Evolutionary conservation across 2,329 filamentous ascomycete genomes (phyloP).

Genomic region (Venturia asperata): DNA sequence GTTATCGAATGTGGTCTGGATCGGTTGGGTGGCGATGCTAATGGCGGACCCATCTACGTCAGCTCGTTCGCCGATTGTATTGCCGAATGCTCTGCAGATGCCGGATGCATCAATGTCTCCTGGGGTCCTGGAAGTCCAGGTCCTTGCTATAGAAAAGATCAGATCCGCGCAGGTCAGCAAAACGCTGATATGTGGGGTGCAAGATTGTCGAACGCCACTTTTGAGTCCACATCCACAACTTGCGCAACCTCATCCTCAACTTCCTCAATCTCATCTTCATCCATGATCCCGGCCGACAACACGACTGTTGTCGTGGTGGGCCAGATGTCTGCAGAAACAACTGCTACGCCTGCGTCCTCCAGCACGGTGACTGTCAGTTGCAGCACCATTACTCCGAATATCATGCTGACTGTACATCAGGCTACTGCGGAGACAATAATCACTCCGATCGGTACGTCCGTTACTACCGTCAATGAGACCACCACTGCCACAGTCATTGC

Average conservation of each 20-base stretch:
- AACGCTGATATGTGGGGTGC: not conserved
- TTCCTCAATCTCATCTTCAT: too few relatives aligned
- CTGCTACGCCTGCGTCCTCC: not conserved
- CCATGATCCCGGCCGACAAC: too few relatives aligned
- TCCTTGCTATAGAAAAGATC: not conserved
- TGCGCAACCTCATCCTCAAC: too few relatives aligned
- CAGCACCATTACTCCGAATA: not conserved
- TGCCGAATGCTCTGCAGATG: not conserved
- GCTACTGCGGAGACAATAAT: not conserved
- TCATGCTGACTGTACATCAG: not conserved
- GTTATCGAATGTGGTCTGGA: constrained; percentile 2
- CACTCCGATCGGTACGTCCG: not conserved
- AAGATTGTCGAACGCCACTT: not conserved
- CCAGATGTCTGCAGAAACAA: not conserved
- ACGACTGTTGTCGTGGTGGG: not conserved
- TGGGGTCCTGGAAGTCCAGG: not conserved
- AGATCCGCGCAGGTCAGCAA: not conserved
- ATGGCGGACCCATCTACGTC: not conserved
- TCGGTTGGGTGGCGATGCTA: not conserved
- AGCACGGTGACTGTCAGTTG: not conserved
- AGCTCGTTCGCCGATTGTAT: not conserved
- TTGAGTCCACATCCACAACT: too few relatives aligned
- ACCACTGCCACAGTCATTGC: too few relatives aligned
- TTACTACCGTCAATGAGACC: too few relatives aligned
- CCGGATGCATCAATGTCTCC: not conserved